Base-by-base conservation (phyloP, 495 filamentous ascomycete species). In the Hamigera avellanea region DNA sequence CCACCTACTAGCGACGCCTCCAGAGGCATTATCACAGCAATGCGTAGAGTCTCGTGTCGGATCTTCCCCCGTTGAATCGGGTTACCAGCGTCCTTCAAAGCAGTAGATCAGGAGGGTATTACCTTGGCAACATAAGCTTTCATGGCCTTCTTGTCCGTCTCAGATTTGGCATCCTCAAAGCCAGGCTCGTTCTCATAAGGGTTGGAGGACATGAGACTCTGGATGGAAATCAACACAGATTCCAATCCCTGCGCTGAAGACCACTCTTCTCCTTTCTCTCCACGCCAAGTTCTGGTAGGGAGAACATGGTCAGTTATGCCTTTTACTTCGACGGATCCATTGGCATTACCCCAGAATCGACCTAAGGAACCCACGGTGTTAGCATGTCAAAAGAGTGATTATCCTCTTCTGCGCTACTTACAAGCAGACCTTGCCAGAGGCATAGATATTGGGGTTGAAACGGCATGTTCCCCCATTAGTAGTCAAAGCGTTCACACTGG, bases 361-460 rank as follows among this genome's bases (percentile, higher is more conserved):
- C 46, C 86, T 93, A 39, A 8, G 40, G 10, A 14, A 23, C 27
- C 26, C 29, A 9, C 16, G 33, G 16, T 40, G 43, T 57, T 41
- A 60, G 43, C 6, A 25, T n/a, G 5, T 19, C 8, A 10, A 13
- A 3, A 35, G 14, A 8, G 12, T 26, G n/a, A 13, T 33, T n/a
- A 1, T 23, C 12, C 9, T 19, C 12, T 3, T 8, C 15, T 6
- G 32, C n/a, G 9, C 9, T 15, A 54, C 59, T 54, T 59, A 94
- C 83, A 98, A 61, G 64, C 91, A 98, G 28, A 98, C 87, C 62
- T 84, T 89, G 7, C 91, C 91, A 21, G 57, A 72, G 3, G 86
- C 75, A 53, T 98, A 98, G 43, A 98, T 94, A 53, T 98, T 98
- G 8, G 91, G 91, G 48, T 95, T 95, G 67, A 95, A 98, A 3